Evolutionary conservation across 805 yeast genomes (phyloP).

Genomic region (Ogataea henricii): DNA sequence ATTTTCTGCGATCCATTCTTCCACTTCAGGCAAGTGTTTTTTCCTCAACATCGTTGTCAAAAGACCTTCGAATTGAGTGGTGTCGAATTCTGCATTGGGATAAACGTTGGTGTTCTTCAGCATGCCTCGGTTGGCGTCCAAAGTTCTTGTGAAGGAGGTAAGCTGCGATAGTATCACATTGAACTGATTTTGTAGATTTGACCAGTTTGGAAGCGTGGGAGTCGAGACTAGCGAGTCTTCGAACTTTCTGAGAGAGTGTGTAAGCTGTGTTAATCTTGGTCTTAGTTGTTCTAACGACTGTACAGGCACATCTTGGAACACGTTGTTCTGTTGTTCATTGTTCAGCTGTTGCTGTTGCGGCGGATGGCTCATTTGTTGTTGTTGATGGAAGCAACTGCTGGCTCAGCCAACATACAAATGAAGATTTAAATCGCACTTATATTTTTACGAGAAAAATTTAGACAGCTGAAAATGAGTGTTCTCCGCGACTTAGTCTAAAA

Average conservation of each 20-base stretch:
- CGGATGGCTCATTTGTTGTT: slow-evolving; percentile 18
- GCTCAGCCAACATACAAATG: too few relatives aligned
- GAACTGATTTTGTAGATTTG: slow-evolving; percentile 79
- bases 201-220: slow-evolving; percentile 48
- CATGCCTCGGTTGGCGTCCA: slow-evolving; percentile 60
- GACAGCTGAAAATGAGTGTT: background rate
- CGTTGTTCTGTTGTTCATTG: slow-evolving; percentile 16
- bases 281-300: slow-evolving; percentile 64
- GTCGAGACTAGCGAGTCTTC: slow-evolving; percentile 51
- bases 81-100: slow-evolving; percentile 84
- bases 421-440: too few relatives aligned
- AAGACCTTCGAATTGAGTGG: slow-evolving; percentile 79
- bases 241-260: slow-evolving; percentile 60
- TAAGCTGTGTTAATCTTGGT: slow-evolving; percentile 60
- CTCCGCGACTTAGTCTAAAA: background rate
- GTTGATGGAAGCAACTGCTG: too few relatives aligned
- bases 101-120: slow-evolving; percentile 72
- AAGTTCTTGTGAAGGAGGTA: slow-evolving; percentile 68
- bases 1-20: slow-evolving; percentile 67
- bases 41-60: slow-evolving; percentile 83
- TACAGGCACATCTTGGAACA: slow-evolving; percentile 50
- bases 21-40: slow-evolving; percentile 87
- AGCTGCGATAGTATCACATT: slow-evolving; percentile 82
- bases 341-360: slow-evolving; percentile 5
- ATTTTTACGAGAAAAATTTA: background rate